phyloP scores from a whole-genome alignment of 2,329 filamentous ascomycete species.

The Domatiomyces catenatus region DNA sequence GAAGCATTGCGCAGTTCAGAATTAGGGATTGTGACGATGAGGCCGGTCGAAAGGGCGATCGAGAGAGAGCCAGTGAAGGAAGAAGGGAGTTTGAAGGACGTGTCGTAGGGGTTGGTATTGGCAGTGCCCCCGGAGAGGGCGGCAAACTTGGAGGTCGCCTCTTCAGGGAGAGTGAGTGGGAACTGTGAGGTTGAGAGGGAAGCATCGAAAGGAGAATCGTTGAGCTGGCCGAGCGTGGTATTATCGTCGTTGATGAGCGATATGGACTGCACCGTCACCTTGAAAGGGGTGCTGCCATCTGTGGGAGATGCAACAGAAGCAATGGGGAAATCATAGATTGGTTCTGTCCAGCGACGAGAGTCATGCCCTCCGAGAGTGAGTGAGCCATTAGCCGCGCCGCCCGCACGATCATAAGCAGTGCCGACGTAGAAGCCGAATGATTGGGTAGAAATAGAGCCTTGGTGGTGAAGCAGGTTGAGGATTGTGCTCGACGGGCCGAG shows the following conservation, averaged over 20 bases:
- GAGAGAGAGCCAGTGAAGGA: conserved; percentile 27
- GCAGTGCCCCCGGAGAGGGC: conserved; percentile 19
- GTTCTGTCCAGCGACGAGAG: conserved; percentile 26
- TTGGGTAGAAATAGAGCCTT: conserved; percentile 24
- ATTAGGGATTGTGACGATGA: conserved; percentile 25
- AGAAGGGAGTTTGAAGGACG: conserved; percentile 23
- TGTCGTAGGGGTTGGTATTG: conserved; percentile 6
- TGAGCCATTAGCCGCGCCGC: conserved; percentile 28
- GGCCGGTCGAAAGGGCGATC: conserved; percentile 26
- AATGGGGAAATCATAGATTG: conserved; percentile 17
- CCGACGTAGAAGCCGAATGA: conserved; percentile 32
- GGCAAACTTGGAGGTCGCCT: conserved; percentile 28
- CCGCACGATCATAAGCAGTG: conserved; percentile 26
- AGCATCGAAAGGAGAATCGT: conserved; percentile 24
- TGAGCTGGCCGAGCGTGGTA: conserved; percentile 17
- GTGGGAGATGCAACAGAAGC: conserved; percentile 10
- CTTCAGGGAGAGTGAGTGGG: conserved; percentile 26
- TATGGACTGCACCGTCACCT: conserved; percentile 27
- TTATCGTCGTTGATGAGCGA: conserved; percentile 20
- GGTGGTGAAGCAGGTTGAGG: conserved; percentile 23
- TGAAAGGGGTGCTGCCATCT: conserved; percentile 24
- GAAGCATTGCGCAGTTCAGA: conserved; percentile 23
- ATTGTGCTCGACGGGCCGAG: conserved; percentile 28
- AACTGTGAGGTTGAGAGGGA: conserved; percentile 30
- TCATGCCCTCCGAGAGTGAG: conserved; percentile 32